phyloP scores from a whole-genome alignment of 2,329 filamentous ascomycete species.

The Xylariaceae sp. region DNA sequence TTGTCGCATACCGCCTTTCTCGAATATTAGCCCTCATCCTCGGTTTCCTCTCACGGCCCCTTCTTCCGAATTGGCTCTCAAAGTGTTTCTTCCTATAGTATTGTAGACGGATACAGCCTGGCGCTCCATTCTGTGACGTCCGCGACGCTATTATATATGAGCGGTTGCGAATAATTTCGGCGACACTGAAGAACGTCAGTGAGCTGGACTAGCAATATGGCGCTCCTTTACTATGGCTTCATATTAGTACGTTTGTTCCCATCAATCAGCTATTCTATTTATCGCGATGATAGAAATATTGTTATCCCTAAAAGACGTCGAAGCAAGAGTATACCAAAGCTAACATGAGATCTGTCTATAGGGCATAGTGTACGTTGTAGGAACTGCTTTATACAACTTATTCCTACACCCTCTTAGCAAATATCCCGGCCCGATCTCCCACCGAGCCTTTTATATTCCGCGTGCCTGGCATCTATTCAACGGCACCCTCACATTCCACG shows the following conservation, averaged over 20 bases:
- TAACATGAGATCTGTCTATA: constrained; percentile 24
- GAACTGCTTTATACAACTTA: constrained; percentile 36
- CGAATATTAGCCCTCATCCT: constrained; percentile 23
- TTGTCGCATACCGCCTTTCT: constrained; percentile 13
- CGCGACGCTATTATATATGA: neutral
- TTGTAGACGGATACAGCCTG: constrained; percentile 8
- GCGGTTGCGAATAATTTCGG: neutral
- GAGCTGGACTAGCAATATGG: constrained; percentile 26
- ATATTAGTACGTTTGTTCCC: constrained; percentile 19
- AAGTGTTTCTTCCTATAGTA: constrained; percentile 4
- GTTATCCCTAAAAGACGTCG: neutral
- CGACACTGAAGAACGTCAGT: constrained; percentile 15
- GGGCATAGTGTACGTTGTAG: constrained; percentile 30
- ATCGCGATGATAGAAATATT: neutral
- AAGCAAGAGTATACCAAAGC: neutral
- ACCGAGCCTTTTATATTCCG: constrained; percentile 35
- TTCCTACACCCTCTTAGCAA: constrained; percentile 39
- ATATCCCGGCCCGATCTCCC: constrained; percentile 40
- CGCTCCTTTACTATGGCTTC: constrained; percentile 24
- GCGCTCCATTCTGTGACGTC: neutral
- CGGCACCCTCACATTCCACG: constrained; percentile 36
- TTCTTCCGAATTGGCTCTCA: constrained; percentile 2
- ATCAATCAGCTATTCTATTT: neutral
- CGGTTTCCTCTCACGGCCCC: neutral
- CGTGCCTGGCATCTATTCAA: constrained; percentile 32